A percentile compares a stretch with the other conserved stretches of the same genome.
These are phyloP conservation scores for Kingdonia uniflora DNA, from an alignment of 164 flowering plant genomes.

Conservation along the genomic window DNA sequence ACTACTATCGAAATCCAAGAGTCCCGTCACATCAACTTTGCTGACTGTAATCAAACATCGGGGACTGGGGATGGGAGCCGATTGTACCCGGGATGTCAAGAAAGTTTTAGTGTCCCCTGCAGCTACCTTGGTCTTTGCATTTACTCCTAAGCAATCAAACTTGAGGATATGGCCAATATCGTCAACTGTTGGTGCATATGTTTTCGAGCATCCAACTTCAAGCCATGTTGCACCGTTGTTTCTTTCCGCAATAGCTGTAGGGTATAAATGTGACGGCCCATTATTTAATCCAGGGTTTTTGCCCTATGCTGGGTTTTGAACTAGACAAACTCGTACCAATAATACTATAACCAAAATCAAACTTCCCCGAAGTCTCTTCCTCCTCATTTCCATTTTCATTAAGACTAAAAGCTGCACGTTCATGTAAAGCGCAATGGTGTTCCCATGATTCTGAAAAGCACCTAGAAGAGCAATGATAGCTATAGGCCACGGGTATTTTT, in stretches of 20 bases:
- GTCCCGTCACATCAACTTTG: constrained; percentile 58
- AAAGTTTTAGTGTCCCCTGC: constrained; percentile 49
- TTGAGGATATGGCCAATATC: constrained; percentile 84
- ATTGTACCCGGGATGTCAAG: constrained; percentile 73
- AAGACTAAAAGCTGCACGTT: too few species aligned
- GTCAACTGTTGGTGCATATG: constrained; percentile 85
- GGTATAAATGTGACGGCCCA: constrained; percentile 61
- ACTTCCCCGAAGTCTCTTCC: constrained; percentile 42
- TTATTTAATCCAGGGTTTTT: constrained; percentile 42
- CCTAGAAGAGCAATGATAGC: too few species aligned
- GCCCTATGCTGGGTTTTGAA: constrained; percentile 28
- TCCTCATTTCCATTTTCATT: constrained; percentile 87
- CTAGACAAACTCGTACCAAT: constrained; percentile 37
- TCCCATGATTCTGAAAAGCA: too few species aligned
- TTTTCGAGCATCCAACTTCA: constrained; percentile 56
- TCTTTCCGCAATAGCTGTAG: constrained; percentile 52
- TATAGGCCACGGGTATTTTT: too few species aligned
- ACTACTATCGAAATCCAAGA: constrained; percentile 57
- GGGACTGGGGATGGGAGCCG: constrained; percentile 90
- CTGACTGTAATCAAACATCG: constrained; percentile 63
- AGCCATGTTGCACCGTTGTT: constrained; percentile 33
- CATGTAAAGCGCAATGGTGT: too few species aligned
- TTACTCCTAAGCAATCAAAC: constrained; percentile 83
- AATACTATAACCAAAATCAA: constrained; percentile 41
- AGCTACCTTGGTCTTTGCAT: constrained; percentile 55